Base-by-base conservation (phyloP, 768 basidiomycete genomes). In the Boletus insuetus region DNA sequence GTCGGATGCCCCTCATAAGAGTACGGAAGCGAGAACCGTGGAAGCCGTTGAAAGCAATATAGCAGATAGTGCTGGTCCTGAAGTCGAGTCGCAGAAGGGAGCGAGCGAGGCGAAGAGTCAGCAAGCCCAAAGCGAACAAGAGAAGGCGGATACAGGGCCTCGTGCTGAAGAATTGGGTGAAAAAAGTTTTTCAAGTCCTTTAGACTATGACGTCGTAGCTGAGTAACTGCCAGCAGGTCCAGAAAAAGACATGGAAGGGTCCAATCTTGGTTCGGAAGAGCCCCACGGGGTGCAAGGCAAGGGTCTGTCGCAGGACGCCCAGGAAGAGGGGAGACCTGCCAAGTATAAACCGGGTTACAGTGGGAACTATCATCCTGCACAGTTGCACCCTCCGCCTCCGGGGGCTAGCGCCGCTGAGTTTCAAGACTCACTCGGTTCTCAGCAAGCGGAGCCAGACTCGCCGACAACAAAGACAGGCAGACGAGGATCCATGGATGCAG, bases 321-420 rank as follows among this genome's bases (percentile, higher is more conserved):
- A 31, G 19, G 50, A 53, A 24, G 58, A 55, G 19, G 46, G n/a
- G 26, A 20, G 11, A 17, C 34, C 47, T 34, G 11, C 42, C 2
- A 39, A 49, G 26, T 35, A 6, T 9, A 32, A 32, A 24, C 47
- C 22, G 29, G 63, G 54, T 11, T 56, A 65, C 16, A 49, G 59
- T 9, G 63, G 40, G 3, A 61, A 56, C 8, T 70, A 70, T 42
- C 71, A 72, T 41, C 67, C 69, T 24, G 69, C 69, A 10, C 46
- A 57, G 31, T 29, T 71, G 42, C 69, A 72, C 29, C 69, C 69
- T 26, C 68, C 60, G 8, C 69, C 61, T 6, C 53, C 53, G 0
- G 68, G 58, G 6, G 40, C 59, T 8, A 59, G 63, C 29, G 64
- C 16, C 12, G 55, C 50, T 2, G 68, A 67, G 45, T 48, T 49